Evolutionary conservation across 2,329 filamentous ascomycete species (phyloP), one percentile per base, ranked within the genome.

Genomic region (Paraphoma chrysanthemicola): DNA sequence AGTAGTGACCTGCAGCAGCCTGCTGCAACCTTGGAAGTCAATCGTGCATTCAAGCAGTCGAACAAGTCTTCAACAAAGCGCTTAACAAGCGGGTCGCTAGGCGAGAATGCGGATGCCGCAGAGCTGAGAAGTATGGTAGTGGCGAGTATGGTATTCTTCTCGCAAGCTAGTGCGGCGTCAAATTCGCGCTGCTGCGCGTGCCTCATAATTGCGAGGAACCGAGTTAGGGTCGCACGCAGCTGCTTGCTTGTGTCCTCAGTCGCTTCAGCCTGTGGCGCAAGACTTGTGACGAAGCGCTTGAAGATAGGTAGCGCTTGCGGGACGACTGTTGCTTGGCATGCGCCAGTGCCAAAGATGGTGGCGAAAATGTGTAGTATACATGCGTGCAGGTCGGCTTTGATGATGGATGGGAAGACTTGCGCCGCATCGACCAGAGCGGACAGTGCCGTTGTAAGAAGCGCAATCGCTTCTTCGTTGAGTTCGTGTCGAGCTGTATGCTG

Each of bases 361-460:
- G 92, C 90, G 72, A 98, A 97, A 53, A 98, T 97, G 79, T 99
- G 93, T 48, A 99, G 86, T 64, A 98, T 97, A 71, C 94, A 98
- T 39, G 95, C 94, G 72, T 98, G 93, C 6, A 99, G 84, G 74
- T 99, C 95, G 9, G 93, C 94, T 73, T 95, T 95, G 81, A 99
- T 99, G 68, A 99, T 93, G 2, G 91, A 88, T 0, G 96, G 96
- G 78, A 99, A 99, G 14, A 98, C 93, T 59, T 96, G 92, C 6
- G 95, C 93, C 1, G 95, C 93, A 71, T 98, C 92, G 3, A 98
- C 95, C 1, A 99, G 86, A 1, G 95, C 92, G 57, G 93, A 90
- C 1, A 99, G 83, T 0, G 92, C 89, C 1, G 90, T 88, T 23
- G 88, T 88, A 48, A 97, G 87, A 3, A 99, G 86, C 2, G 89